Conservation (phyloP, 1,284 basidiomycete genomes). For the Lignosus rhinocerotis region DNA sequence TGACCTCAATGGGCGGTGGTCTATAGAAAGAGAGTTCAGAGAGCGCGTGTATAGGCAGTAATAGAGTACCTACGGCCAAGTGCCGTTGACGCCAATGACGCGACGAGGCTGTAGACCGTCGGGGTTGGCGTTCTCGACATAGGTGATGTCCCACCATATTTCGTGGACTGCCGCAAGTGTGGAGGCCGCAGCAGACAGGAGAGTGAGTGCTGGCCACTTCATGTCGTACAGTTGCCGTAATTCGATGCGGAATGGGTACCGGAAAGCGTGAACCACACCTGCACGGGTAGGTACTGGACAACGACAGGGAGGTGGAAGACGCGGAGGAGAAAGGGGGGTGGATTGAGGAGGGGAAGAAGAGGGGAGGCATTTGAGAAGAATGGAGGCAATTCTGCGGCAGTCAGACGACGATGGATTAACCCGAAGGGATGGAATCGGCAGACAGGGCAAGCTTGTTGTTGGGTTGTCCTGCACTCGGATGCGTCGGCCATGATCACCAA, state of each 20-base stretch:
- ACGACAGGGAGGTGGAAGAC: neutral
- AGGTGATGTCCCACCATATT: slow-evolving; percentile 82
- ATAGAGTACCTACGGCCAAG: slow-evolving; percentile 77
- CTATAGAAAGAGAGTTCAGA: slow-evolving; percentile 37
- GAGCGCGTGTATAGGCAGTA: neutral
- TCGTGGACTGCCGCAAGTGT: slow-evolving; percentile 62
- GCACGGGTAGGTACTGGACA: neutral
- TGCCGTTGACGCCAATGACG: slow-evolving; percentile 85
- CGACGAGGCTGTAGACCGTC: slow-evolving; percentile 73
- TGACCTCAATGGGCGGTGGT: slow-evolving; percentile 79
- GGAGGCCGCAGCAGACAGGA: slow-evolving; percentile 35
- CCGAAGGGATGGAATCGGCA: slow-evolving; percentile 3
- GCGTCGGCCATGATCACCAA: slow-evolving; percentile 15
- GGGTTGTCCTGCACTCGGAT: neutral
- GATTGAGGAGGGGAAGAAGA: neutral
- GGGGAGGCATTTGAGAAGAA: slow-evolving; percentile 13
- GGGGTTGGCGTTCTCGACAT: slow-evolving; percentile 71
- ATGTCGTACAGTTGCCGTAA: slow-evolving; percentile 5
- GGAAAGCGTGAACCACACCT: neutral
- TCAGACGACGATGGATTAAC: slow-evolving; percentile 6
- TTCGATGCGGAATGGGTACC: neutral
- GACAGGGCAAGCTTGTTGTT: neutral
- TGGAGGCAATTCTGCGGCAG: slow-evolving; percentile 19
- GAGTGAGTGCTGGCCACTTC: slow-evolving; percentile 32
- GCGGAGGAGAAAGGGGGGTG: slow-evolving; percentile 11